phyloP scores from a whole-genome alignment of 352 stramenopile genomes.

The Pythium aquatile region DNA sequence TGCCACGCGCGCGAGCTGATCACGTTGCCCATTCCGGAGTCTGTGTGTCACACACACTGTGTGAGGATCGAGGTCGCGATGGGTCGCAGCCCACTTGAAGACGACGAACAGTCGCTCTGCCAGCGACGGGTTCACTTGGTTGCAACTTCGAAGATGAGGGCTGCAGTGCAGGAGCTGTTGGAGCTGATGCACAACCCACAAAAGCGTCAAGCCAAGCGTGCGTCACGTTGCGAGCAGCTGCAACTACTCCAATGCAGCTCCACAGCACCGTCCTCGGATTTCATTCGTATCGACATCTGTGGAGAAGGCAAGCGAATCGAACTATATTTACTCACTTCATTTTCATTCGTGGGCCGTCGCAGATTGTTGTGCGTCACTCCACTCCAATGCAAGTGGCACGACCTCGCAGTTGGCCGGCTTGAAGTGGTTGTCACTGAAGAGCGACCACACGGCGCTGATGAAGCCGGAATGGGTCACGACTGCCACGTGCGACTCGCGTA shows the following conservation, averaged over 20 bases:
- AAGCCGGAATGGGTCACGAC: conserved; percentile 75
- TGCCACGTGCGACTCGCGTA: conserved; percentile 51
- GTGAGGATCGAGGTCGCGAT: not conserved
- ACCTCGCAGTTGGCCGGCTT: conserved; percentile 35
- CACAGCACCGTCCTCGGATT: not conserved
- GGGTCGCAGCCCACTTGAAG: not conserved
- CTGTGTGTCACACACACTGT: not conserved
- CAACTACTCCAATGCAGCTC: not conserved
- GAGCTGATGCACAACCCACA: too few species aligned
- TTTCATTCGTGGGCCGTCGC: conserved; percentile 4
- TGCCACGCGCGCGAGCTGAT: conserved; percentile 13
- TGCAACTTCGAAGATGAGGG: not conserved
- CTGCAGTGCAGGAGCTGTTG: too few species aligned
- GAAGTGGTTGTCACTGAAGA: conserved; percentile 37
- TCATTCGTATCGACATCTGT: not conserved
- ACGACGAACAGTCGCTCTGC: not conserved
- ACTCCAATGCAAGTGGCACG: conserved; percentile 28
- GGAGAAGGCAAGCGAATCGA: not conserved
- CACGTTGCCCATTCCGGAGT: conserved; percentile 23
- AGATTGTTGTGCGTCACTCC: not conserved
- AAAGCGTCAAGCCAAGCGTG: not conserved
- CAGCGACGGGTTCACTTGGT: not conserved
- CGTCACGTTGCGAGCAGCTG: not conserved
- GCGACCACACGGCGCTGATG: conserved; percentile 52
- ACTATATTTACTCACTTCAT: conserved; percentile 10